phyloP scores from a whole-genome alignment of 176 grass and related monocot genomes.

The Aegilops sharonensis region DNA sequence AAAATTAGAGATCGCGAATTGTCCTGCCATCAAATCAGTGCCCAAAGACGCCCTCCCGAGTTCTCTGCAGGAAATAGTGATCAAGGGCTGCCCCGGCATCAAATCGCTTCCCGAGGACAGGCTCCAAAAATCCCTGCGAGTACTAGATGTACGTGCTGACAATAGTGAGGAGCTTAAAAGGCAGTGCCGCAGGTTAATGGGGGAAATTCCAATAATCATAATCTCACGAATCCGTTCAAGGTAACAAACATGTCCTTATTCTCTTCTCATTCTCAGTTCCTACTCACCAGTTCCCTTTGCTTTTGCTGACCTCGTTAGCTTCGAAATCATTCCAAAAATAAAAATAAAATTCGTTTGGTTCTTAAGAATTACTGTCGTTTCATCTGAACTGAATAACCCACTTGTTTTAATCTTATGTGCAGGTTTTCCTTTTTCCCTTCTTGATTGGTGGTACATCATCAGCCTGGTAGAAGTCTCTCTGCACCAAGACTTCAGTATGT shows the following conservation, averaged over 20 bases:
- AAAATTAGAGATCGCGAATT: fast-evolving
- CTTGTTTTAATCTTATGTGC: not conserved
- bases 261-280: not conserved
- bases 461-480: not conserved
- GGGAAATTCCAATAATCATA: not conserved
- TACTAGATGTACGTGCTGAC: fast-evolving
- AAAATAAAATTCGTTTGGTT: too few species aligned
- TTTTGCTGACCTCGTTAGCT: too few species aligned
- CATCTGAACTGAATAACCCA: not conserved
- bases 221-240: not conserved
- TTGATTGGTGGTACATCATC: not conserved
- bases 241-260: not conserved
- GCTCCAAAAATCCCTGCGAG: not conserved
- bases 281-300: not conserved
- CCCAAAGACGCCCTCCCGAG: not conserved
- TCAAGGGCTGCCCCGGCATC: too few species aligned
- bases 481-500: too few species aligned
- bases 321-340: too few species aligned
- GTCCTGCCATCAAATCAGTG: not conserved
- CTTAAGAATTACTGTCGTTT: not conserved
- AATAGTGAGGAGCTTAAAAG: not conserved
- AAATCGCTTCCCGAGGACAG: too few species aligned
- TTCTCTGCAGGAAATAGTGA: not conserved
- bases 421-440: not conserved
- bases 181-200: not conserved